Evolutionary conservation across 140 eudicot species (phyloP).

Genomic region (Ambrosia hybrid): DNA sequence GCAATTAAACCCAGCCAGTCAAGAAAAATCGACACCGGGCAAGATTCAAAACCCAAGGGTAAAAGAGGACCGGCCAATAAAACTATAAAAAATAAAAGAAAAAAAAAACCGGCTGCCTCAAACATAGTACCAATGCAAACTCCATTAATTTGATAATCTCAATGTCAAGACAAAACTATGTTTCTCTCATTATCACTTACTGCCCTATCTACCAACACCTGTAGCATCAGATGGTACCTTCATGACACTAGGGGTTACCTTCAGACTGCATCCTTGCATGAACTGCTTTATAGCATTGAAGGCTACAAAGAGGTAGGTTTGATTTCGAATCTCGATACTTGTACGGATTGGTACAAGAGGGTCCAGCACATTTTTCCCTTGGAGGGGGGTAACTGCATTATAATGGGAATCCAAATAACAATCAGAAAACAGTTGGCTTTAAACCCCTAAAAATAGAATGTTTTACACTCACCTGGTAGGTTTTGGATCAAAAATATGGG

Average conservation of each 20-base stretch:
- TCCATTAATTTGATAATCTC: slow-evolving; percentile 30
- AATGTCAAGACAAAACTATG: slow-evolving; percentile 27
- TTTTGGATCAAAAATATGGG: slow-evolving; percentile 62
- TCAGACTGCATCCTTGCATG: slow-evolving; percentile 46
- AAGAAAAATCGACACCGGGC: neutral
- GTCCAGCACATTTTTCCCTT: slow-evolving; percentile 93
- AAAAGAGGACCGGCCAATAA: neutral
- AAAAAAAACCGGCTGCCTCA: neutral
- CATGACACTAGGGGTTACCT: slow-evolving; percentile 39
- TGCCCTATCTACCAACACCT: slow-evolving; percentile 29
- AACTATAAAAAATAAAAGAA: neutral
- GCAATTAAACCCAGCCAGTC: no score
- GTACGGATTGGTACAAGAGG: slow-evolving; percentile 75
- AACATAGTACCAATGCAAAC: slow-evolving; percentile 7
- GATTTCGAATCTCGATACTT: slow-evolving; percentile 90
- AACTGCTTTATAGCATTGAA: slow-evolving; percentile 85
- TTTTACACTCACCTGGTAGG: slow-evolving; percentile 47
- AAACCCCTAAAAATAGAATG: neutral
- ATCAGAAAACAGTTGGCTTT: slow-evolving; percentile 3
- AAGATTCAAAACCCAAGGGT: neutral
- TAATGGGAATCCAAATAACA: neutral
- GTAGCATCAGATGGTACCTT: slow-evolving; percentile 23
- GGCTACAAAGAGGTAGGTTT: slow-evolving; percentile 92
- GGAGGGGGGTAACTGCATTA: slow-evolving; percentile 82
- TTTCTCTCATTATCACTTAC: slow-evolving; percentile 8